A percentile compares a stretch with the other conserved stretches of the same genome.
Evolutionary conservation across 1,284 basidiomycete species (phyloP).

Genomic region (Trichosporon sp.): DNA sequence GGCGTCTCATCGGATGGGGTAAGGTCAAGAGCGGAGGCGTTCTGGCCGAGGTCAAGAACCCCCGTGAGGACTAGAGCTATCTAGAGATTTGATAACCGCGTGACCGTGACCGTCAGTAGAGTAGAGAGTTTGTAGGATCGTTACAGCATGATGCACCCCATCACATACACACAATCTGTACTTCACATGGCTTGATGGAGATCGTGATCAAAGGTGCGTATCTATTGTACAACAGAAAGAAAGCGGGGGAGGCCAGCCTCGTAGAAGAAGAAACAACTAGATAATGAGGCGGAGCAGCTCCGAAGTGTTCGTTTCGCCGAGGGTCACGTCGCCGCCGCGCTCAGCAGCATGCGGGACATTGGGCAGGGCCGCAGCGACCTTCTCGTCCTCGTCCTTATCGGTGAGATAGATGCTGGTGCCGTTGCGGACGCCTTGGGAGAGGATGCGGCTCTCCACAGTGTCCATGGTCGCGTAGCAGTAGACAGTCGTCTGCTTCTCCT

Average conservation of each 20-base stretch:
- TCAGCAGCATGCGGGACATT: slow-evolving; percentile 40
- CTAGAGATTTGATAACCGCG: not conserved
- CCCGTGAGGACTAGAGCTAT: slow-evolving; percentile 4
- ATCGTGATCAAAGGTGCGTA: not conserved
- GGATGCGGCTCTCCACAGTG: slow-evolving; percentile 45
- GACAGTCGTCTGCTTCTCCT: slow-evolving; percentile 41
- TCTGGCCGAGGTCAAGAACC: slow-evolving; percentile 40
- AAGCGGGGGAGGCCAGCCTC: too few species aligned
- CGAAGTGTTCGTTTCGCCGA: slow-evolving; percentile 6
- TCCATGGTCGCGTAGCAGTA: slow-evolving; percentile 45
- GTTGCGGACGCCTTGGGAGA: slow-evolving; percentile 41
- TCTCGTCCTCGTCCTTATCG: slow-evolving; percentile 25
- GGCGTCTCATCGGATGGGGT: slow-evolving; percentile 58
- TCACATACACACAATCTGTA: not conserved
- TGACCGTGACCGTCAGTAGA: slow-evolving; percentile 1
- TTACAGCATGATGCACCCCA: slow-evolving; percentile 2
- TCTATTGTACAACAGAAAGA: too few species aligned
- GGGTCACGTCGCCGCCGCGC: slow-evolving; percentile 38
- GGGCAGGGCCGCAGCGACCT: slow-evolving; percentile 27
- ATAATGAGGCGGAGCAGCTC: not conserved
- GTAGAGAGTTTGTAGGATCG: slow-evolving; percentile 4
- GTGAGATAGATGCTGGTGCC: slow-evolving; percentile 43
- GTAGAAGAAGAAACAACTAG: not conserved
- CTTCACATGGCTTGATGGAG: not conserved
- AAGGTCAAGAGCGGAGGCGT: slow-evolving; percentile 41